Evolutionary conservation across 2,329 filamentous ascomycete genomes (phyloP), one percentile per base, ranked within the genome.

Genomic region (Salinomyces thailandicus): DNA sequence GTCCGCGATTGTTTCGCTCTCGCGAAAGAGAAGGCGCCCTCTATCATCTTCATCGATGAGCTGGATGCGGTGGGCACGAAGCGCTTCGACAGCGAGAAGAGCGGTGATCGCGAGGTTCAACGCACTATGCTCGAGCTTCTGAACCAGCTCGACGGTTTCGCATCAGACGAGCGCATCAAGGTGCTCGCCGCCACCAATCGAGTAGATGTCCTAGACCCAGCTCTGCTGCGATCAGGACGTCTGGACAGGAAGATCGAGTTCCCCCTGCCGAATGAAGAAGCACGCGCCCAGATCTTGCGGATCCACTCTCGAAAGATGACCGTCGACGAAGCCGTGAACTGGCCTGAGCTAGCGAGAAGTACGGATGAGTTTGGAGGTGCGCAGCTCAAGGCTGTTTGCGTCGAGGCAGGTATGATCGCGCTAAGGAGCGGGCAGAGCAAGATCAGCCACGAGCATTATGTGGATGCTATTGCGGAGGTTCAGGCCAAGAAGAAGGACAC

Each of bases 211-310:
- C 75, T 98, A 29, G 91, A 98, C 61, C 91, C 91, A 3, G 91
- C 91, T 3, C 74, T 98, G 33, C 72, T 98, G 50, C 80, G 91
- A 54, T 91, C 91, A 15, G 91, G 91, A 38, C 85, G 91, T 58
- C 95, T 98, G 62, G 91, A 98, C 71, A 75, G 91, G 55, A 98
- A 98, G 72, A 96, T 96, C 66, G 91, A 98, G 64, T 98, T 98
- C 64, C 91, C 91, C 1, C 72, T 98, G 36, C 91, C 91, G 3
- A 98, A 98, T 58, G 93, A 98, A 64, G 91, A 98, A 66, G 87
- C 91, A 2, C 79, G 91, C 43, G 89, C 89, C 14, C 89, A 98
- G 67, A 98, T 98, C 62, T 69, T 98, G 51, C 86, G 86, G 64
- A 98, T 98, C 49, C 91, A 98, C 67, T 93, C 84, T 40, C 78